Evolutionary conservation across 2,329 filamentous ascomycete genomes (phyloP), one percentile per base, ranked within the genome.

Genomic region (Xylaria sp.): DNA sequence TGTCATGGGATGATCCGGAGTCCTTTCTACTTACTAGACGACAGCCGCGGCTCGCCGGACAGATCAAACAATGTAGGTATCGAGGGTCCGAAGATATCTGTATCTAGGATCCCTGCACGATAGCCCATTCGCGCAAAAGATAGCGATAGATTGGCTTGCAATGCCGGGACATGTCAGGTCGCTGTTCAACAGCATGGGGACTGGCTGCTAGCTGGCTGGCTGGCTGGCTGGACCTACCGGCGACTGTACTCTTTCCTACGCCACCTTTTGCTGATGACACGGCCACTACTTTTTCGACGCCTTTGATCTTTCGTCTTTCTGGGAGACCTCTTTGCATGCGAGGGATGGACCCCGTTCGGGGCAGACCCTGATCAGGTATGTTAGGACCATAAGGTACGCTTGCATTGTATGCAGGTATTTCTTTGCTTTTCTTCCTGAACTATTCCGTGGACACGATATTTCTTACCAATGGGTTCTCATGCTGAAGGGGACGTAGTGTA

Each of bases 201-300:
- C 16, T 16, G 16, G 16, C 16, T 16, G 16, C 16, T 16, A 16
- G 5, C 3, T 46, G 42, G n/a, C 16, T 6, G 8, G 19, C 10
- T 13, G 7, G 46, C 13, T 58, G 11, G n/a, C 13, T 11, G 9
- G 42, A 73, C 75, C 55, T 69, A 90, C 90, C 89, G 60, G 93
- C 88, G 50, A 97, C 86, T 6, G 94, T 99, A 67, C 91, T 96
- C 73, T 99, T 99, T 1, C 94, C 94, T 0, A 99, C 94, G n/a
- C 94, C 94, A 2, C 94, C 94, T 72, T 99, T 99, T 11, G 94
- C 94, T 1, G 92, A 97, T 3, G 92, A 96, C 11, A 99, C 91
- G n/a, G 92, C 92, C 60, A 99, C 85, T n/a, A 97, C 86, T 72
- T 96, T 96, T 65, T 86, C 83, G 23, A 99, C 93, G 72, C 92